phyloP scores from a whole-genome alignment of 2,329 filamentous ascomycete species.

The Paraphaeosphaeria sporulosa region DNA sequence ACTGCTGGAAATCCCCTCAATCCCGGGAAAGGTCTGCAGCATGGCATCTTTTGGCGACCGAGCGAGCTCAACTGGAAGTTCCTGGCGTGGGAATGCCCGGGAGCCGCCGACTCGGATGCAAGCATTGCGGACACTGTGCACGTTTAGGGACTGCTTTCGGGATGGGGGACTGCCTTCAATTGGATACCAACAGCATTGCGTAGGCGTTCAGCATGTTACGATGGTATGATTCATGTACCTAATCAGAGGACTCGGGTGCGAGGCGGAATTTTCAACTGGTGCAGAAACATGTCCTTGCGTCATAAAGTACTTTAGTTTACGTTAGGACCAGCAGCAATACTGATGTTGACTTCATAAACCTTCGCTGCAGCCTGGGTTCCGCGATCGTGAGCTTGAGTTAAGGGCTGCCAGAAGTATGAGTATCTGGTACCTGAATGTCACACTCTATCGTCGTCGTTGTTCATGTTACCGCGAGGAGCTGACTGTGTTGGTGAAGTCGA shows the following conservation, averaged over 20 bases:
- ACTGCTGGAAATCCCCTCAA: constrained; percentile 29
- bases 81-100: constrained; percentile 77
- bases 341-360: background rate
- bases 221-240: background rate
- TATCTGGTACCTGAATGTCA: too few species aligned
- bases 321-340: background rate
- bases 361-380: background rate
- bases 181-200: constrained; percentile 17
- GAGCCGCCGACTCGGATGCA: constrained; percentile 22
- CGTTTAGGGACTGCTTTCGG: constrained; percentile 29
- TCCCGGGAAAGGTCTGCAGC: constrained; percentile 50
- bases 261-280: background rate
- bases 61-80: constrained; percentile 86
- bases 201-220: constrained; percentile 8
- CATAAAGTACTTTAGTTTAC: background rate
- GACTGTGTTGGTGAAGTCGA: background rate
- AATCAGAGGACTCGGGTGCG: background rate
- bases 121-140: constrained; percentile 38
- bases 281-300: background rate
- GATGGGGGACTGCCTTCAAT: constrained; percentile 6
- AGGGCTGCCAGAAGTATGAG: background rate
- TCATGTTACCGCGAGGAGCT: too few species aligned
- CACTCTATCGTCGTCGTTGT: too few species aligned
- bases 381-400: background rate
- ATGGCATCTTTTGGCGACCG: constrained; percentile 71